Evolutionary conservation across 108 stramenopile genomes (phyloP), one percentile per base, ranked within the genome.

Genomic region (Cyclostephanos invisitatus): DNA sequence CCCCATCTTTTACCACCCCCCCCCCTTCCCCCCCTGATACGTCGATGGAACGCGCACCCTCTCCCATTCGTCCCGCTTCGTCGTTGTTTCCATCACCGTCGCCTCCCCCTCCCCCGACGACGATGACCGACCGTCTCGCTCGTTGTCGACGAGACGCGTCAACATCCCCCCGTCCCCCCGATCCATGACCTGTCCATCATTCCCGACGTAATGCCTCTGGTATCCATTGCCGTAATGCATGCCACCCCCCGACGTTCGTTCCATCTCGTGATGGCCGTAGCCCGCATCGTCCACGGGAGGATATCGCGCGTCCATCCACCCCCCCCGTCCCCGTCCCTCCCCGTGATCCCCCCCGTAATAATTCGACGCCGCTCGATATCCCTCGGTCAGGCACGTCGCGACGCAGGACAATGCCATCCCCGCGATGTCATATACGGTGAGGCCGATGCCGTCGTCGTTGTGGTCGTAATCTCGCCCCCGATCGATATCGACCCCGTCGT

Each of bases 361-460:
- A 27, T 54, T 25, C 7, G 53, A 54, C 11, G 53, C 53, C 8
- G 53, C 53, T 3, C 53, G 53, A 54, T 54, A 54, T 24, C 53
- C 53, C 53, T 54, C 53, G 53, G 22, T 54, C 0, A 54, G 22
- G 27, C 53, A 54, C 0, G 25, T 54, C 25, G 53, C 53, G 8
- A 54, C 53, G 53, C 53, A 54, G 1, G 53, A 9, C 12, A 59
- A 96, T 46, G 44, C 44, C 44, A 46, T 46, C 15, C 12, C 2
- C 44, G 44, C 44, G 15, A 46, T 14, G 15, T 15, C 44, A 2
- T 11, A 2, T 11, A 46, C 15, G 12, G 12, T 46, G 1, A 46
- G 44, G 44, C 44, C 44, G 11, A 14, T 2, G 2, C 14, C 15
- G 2, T 15, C 12, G 44, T 46, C 44, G 40, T 40, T 1, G 15